These are phyloP conservation scores for Cyberlindnera amylophila DNA, from an alignment of 805 yeast species.

Conservation along the genomic window DNA sequence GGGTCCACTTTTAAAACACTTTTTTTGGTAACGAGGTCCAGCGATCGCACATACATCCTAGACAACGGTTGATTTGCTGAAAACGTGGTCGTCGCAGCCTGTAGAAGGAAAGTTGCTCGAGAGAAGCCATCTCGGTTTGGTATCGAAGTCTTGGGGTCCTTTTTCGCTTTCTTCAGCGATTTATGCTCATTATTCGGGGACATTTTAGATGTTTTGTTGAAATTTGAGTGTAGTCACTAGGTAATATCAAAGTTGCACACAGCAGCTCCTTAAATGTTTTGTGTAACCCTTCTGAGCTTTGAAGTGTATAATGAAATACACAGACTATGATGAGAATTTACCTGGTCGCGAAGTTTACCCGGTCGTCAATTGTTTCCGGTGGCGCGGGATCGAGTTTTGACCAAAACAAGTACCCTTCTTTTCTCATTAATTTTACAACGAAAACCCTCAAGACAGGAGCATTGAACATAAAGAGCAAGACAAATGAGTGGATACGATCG, in stretches of 20 bases:
- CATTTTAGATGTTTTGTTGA: too few species aligned
- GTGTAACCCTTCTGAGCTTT: too few species aligned
- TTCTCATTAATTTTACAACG: too few species aligned
- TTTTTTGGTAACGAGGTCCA: slow-evolving; percentile 63
- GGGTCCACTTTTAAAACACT: slow-evolving; percentile 65
- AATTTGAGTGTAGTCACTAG: too few species aligned
- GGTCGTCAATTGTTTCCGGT: too few species aligned
- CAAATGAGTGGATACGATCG: slow-evolving; percentile 98
- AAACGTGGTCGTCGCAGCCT: slow-evolving; percentile 32
- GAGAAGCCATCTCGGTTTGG: slow-evolving; percentile 50
- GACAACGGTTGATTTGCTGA: slow-evolving; percentile 41
- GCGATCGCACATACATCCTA: slow-evolving; percentile 48
- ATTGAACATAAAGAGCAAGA: not conserved
- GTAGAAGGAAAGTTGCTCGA: slow-evolving; percentile 56
- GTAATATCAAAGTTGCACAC: too few species aligned
- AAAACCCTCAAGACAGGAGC: not conserved
- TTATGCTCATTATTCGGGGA: too few species aligned
- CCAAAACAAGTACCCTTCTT: not conserved
- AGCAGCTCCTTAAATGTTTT: too few species aligned
- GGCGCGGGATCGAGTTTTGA: not conserved
- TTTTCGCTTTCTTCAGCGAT: not conserved
- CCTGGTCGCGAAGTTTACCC: too few species aligned
- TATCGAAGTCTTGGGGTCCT: slow-evolving; percentile 5
- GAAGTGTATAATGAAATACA: too few species aligned
- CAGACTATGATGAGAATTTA: too few species aligned